Base-by-base conservation (phyloP, 768 basidiomycete genomes). In the Mrakia blollopis region DNA sequence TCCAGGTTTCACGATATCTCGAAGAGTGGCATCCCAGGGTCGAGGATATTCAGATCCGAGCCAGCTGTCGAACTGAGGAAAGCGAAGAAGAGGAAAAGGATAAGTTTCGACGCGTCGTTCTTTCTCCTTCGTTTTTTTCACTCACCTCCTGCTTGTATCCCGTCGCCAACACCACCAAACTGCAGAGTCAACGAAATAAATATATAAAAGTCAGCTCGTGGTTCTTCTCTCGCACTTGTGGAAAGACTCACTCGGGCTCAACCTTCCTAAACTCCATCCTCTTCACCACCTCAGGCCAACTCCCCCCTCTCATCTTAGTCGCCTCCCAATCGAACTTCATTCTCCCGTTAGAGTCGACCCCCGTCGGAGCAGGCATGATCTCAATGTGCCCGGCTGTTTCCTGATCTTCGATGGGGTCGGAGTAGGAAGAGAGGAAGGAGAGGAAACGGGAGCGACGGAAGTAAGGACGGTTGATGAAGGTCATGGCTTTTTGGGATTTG, bases 401-500 rank as follows among this genome's bases (percentile, higher is more conserved):
- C 71, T 86, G 85, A 75, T 87, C 87, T 79, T 87, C 85, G 11
- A 87, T 86, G 4, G 88, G 88, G 77, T 90, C 89, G 72, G 87
- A 86, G 80, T 89, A 89, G n/a, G 86, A 85, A 23, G 87, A 86
- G 50, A 89, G 68, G 69, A 85, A 83, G 39, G 86, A 87, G 78
- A 89, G 82, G 65, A 85, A 79, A 30, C 80, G 79, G 7, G 85
- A 83, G 0, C 88, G 85, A 8, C 85, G 84, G 28, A 86, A 83
- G 80, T 87, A 89, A 4, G 88, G 88, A 23, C 87, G 85, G 79
- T 74, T 74, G 62, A 74, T 62, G 81, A 88, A 89, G 11, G 87
- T 86, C 87, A 89, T 87, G 8, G 88, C 89, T 80, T 86, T 87
- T 79, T 86, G 86, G 3, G 87, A 87, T 85, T 89, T 89, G 83